Percentiles rank a stretch among this genome's conserved stretches.
Conservation (phyloP, 2,329 filamentous ascomycete species). For the Colletotrichum chlorophyti region DNA sequence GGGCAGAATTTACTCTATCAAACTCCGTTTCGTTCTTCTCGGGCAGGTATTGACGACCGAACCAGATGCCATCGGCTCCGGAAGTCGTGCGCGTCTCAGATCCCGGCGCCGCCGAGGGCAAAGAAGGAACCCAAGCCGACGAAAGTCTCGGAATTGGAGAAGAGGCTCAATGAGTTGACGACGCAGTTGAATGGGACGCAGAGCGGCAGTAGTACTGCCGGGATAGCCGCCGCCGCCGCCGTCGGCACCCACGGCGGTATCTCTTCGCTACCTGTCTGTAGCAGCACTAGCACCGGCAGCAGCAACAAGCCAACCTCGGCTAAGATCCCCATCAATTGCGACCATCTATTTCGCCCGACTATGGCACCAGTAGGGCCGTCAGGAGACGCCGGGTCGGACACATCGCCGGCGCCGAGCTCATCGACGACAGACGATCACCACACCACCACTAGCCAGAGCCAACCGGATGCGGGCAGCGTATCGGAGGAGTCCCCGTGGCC, state of each 20-base stretch:
- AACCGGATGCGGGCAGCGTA: not conserved
- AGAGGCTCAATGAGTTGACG: constrained; percentile 55
- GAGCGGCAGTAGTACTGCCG: not conserved
- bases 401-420: constrained; percentile 27
- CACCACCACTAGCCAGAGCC: constrained; percentile 10
- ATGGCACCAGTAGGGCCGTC: not conserved
- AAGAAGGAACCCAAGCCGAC: constrained; percentile 55
- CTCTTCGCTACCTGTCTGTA: constrained; percentile 16
- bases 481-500: constrained; percentile 48
- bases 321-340: constrained; percentile 34
- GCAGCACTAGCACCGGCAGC: constrained; percentile 14
- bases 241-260: constrained; percentile 10
- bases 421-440: constrained; percentile 32
- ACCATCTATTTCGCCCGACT: constrained; percentile 44
- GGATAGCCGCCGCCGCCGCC: not conserved
- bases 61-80: constrained; percentile 54
- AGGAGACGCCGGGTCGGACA: not conserved
- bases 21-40: not conserved
- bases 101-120: constrained; percentile 53
- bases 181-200: constrained; percentile 45
- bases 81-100: constrained; percentile 55
- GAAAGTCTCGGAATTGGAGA: constrained; percentile 57
- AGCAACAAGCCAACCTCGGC: constrained; percentile 11
- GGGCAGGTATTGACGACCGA: not conserved
- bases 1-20: constrained; percentile 24